Conservation (phyloP, 257 asterid species). For the Nicotiana benthamiana region DNA sequence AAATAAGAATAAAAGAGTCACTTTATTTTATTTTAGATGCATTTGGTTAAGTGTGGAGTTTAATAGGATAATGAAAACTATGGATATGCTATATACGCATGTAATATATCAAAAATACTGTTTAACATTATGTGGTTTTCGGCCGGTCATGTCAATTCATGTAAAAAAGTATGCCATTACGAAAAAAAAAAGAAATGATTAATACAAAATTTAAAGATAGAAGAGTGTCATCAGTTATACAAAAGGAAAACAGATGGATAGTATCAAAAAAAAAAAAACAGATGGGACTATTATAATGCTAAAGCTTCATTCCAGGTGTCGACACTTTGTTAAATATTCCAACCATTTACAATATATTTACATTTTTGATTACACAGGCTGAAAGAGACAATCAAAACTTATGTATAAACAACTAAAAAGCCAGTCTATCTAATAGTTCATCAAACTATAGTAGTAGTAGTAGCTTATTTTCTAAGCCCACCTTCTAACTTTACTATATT, state of each 20-base stretch:
- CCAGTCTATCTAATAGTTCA: not conserved
- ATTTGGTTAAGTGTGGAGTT: not conserved
- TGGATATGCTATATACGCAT: too few species aligned
- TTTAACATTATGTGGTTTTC: not conserved
- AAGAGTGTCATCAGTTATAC: not conserved
- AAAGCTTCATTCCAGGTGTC: not conserved
- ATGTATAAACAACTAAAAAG: not conserved
- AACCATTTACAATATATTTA: not conserved
- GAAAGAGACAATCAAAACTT: not conserved
- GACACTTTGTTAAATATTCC: not conserved
- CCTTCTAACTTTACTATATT: not conserved
- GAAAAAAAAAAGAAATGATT: not conserved
- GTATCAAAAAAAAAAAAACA: too few species aligned
- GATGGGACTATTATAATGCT: not conserved
- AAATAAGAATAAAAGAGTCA: not conserved
- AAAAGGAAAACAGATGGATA: too few species aligned
- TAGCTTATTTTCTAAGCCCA: constrained; percentile 13
- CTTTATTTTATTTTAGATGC: not conserved
- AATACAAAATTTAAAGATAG: not conserved
- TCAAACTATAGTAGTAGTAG: not conserved
- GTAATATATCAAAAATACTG: too few species aligned
- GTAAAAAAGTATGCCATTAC: not conserved
- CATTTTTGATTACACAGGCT: not conserved
- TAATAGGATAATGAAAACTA: not conserved
- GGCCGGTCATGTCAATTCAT: not conserved